Evolutionary conservation across 106 monocot species (phyloP).

Genomic region (Dendrobium officinale): DNA sequence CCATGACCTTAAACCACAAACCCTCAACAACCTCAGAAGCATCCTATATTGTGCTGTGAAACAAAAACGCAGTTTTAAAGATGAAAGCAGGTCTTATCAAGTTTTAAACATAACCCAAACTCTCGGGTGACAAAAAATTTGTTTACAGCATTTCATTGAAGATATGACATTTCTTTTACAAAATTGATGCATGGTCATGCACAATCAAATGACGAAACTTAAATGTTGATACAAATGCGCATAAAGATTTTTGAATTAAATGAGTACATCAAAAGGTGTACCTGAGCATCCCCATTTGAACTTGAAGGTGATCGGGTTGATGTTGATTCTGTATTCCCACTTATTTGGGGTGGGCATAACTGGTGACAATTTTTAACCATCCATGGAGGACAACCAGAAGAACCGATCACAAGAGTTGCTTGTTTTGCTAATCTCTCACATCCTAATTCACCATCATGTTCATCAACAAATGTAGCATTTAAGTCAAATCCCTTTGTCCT

Average conservation of each 20-base stretch:
- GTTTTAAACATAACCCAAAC: neutral
- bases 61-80: neutral
- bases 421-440: slow-evolving; percentile 12
- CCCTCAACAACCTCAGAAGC: neutral
- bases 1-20: neutral
- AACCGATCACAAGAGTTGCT: slow-evolving; percentile 11
- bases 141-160: neutral
- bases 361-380: slow-evolving; percentile 35
- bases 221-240: neutral
- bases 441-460: slow-evolving; percentile 16
- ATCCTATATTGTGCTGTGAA: neutral
- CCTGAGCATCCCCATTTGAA: slow-evolving; percentile 67
- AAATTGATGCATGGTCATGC: neutral
- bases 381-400: slow-evolving; percentile 25
- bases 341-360: slow-evolving; percentile 54
- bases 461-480: slow-evolving; percentile 46
- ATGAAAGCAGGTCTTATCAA: neutral
- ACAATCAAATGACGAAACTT: neutral
- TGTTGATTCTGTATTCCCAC: slow-evolving; percentile 62
- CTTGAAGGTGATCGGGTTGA: slow-evolving; percentile 55
- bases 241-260: neutral
- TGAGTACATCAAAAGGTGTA: slow-evolving; percentile 9
- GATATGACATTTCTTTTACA: neutral
- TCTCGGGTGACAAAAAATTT: neutral
- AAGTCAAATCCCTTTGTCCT: slow-evolving; percentile 65